phyloP scores from a whole-genome alignment of 1,139 yeast genomes.

The Taphrina flavorubra region DNA sequence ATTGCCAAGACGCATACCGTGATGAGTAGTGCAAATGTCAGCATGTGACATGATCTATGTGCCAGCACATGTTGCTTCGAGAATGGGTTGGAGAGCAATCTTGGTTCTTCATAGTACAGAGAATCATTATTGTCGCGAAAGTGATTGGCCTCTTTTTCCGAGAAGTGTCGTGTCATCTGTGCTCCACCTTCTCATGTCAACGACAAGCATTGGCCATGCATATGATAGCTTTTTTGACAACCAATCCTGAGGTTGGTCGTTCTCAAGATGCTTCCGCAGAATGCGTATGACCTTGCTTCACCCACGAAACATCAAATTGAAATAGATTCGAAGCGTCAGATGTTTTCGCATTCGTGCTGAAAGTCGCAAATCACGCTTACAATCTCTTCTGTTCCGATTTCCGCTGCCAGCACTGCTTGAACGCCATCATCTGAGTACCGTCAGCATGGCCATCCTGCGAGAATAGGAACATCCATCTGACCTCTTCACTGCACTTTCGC shows the following conservation, averaged over 20 bases:
- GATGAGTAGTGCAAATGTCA: background rate
- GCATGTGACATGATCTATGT: slow-evolving; percentile 1
- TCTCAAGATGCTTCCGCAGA: background rate
- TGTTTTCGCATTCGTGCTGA: background rate
- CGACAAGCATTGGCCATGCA: too few relatives aligned
- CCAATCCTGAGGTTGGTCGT: background rate
- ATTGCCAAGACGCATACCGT: background rate
- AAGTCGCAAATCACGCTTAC: background rate
- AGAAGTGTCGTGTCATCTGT: slow-evolving; percentile 1
- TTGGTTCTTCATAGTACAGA: slow-evolving; percentile 2
- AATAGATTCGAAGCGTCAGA: background rate
- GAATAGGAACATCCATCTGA: background rate
- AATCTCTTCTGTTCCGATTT: background rate
- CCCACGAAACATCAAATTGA: background rate
- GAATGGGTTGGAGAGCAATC: slow-evolving; percentile 11
- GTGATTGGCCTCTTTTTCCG: slow-evolving; percentile 11
- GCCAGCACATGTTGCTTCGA: background rate
- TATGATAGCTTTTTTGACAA: too few relatives aligned
- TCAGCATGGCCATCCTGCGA: background rate
- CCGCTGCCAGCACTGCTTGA: slow-evolving; percentile 30
- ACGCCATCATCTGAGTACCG: slow-evolving; percentile 25
- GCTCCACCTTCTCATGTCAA: too few relatives aligned
- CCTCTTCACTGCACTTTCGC: slow-evolving; percentile 35
- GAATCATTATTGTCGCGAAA: background rate
- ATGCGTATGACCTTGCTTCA: background rate